Conservation (phyloP, 495 filamentous ascomycete genomes). For the Hypoxylon lienhwacheense region DNA sequence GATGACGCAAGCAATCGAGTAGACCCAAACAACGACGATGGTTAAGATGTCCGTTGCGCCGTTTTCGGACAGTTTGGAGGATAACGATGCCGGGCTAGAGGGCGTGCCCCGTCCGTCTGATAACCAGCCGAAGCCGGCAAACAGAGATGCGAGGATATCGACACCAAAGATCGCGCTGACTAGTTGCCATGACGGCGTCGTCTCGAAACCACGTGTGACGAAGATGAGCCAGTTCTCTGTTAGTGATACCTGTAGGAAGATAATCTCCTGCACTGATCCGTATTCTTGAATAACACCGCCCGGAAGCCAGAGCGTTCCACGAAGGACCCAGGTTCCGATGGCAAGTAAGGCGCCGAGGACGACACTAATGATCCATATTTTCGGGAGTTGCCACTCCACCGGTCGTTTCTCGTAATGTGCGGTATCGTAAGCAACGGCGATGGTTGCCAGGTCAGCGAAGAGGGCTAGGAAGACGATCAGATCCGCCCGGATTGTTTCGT, state of each 20-base stretch:
- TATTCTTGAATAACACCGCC: conserved; percentile 78
- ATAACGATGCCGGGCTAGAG: conserved; percentile 27
- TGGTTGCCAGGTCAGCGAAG: conserved; percentile 86
- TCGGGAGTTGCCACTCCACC: conserved; percentile 90
- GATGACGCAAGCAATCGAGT: conserved; percentile 76
- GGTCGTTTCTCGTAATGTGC: conserved; percentile 80
- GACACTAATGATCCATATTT: conserved; percentile 85
- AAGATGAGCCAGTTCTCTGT: conserved; percentile 96
- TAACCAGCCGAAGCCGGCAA: conserved; percentile 79
- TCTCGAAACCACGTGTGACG: conserved; percentile 82
- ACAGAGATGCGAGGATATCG: conserved; percentile 76
- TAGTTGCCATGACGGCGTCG: conserved; percentile 80
- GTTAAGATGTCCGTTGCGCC: conserved; percentile 71
- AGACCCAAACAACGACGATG: conserved; percentile 74
- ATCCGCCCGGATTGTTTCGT: conserved; percentile 76
- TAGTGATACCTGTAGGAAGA: conserved; percentile 85
- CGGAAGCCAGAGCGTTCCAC: conserved; percentile 69
- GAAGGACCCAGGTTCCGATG: conserved; percentile 75
- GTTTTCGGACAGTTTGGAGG: conserved; percentile 53
- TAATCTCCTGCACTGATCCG: conserved; percentile 73
- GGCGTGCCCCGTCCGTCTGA: conserved; percentile 45
- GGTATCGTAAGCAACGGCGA: conserved; percentile 89
- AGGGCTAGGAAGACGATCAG: conserved; percentile 88
- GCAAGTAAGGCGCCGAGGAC: conserved; percentile 77
- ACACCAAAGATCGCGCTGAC: conserved; percentile 72